phyloP scores from a whole-genome alignment of 1,284 basidiomycete genomes.

The Sphaerobolus stellatus region DNA sequence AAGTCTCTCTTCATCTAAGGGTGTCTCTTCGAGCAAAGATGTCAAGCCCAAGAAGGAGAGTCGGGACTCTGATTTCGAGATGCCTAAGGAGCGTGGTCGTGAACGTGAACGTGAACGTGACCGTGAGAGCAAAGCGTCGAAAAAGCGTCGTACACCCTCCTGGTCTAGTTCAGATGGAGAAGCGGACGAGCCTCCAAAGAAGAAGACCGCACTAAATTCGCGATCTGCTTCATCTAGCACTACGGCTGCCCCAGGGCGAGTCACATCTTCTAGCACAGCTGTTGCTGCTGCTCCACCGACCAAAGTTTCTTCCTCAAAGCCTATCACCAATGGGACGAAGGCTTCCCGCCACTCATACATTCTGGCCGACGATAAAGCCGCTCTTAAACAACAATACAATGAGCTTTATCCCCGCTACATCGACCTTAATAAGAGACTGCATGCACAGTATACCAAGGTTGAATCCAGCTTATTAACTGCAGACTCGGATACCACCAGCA shows the following conservation, averaged over 20 bases:
- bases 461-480: conserved; percentile 36
- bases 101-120: conserved; percentile 26
- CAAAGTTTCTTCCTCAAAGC: too few relatives aligned
- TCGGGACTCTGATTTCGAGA: background rate
- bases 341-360: conserved; percentile 24
- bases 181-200: conserved; percentile 23
- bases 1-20: background rate
- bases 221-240: conserved; percentile 14
- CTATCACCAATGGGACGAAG: conserved; percentile 16
- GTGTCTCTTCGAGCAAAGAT: background rate
- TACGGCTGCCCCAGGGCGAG: too few relatives aligned
- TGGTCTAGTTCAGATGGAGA: conserved; percentile 59
- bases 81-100: conserved; percentile 24
- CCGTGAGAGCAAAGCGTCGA: conserved; percentile 20
- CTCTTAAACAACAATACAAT: conserved; percentile 52
- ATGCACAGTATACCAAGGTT: conserved; percentile 49
- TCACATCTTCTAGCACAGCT: too few relatives aligned
- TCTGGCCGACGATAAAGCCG: conserved; percentile 47
- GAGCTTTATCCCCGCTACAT: conserved; percentile 51
- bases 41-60: background rate
- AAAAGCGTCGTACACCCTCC: conserved; percentile 45
- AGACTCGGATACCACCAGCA: conserved; percentile 33
- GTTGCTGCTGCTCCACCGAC: too few relatives aligned
- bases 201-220: conserved; percentile 16
- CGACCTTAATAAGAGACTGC: conserved; percentile 43